Conservation (phyloP, 2,329 filamentous ascomycete genomes). For the Ustulina deusta region DNA sequence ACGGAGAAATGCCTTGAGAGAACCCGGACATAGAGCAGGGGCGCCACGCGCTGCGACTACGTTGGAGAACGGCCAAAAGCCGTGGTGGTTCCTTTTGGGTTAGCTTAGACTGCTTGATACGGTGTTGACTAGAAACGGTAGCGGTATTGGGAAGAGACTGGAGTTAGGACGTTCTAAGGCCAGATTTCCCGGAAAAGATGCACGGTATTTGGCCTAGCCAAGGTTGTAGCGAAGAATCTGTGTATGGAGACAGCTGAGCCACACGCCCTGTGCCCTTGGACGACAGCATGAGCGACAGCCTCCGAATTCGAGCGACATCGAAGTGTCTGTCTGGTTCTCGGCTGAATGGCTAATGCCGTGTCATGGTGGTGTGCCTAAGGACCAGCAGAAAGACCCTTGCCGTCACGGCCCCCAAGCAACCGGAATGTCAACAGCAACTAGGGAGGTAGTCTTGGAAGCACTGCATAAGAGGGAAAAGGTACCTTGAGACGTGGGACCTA, state of each 20-base stretch:
- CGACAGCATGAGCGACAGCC: slow-evolving; percentile 51
- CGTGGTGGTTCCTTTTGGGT: slow-evolving; percentile 48
- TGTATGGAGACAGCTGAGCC: slow-evolving; percentile 55
- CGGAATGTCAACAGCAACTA: slow-evolving; percentile 46
- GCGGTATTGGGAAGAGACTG: slow-evolving; percentile 54
- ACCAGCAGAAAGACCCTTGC: slow-evolving; percentile 53
- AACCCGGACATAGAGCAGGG: slow-evolving; percentile 58
- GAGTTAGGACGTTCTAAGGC: slow-evolving; percentile 51
- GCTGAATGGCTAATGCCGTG: slow-evolving; percentile 65
- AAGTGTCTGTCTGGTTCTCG: slow-evolving; percentile 58
- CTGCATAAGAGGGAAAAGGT: slow-evolving; percentile 35
- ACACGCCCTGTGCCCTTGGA: slow-evolving; percentile 53
- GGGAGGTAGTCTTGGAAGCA: slow-evolving; percentile 39
- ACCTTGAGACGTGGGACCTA: slow-evolving; percentile 30
- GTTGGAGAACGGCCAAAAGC: slow-evolving; percentile 44
- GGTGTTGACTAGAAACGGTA: slow-evolving; percentile 57
- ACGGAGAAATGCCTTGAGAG: slow-evolving; percentile 62
- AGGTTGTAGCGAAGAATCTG: slow-evolving; percentile 48
- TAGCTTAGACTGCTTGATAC: slow-evolving; percentile 46
- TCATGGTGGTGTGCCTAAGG: slow-evolving; percentile 53
- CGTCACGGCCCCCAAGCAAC: slow-evolving; percentile 49
- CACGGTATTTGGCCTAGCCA: slow-evolving; percentile 50
- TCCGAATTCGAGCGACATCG: slow-evolving; percentile 54
- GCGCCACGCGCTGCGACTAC: slow-evolving; percentile 53
- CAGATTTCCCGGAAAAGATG: slow-evolving; percentile 52